phyloP scores from a whole-genome alignment of 129 eudicot species.

The Lonicera japonica region DNA sequence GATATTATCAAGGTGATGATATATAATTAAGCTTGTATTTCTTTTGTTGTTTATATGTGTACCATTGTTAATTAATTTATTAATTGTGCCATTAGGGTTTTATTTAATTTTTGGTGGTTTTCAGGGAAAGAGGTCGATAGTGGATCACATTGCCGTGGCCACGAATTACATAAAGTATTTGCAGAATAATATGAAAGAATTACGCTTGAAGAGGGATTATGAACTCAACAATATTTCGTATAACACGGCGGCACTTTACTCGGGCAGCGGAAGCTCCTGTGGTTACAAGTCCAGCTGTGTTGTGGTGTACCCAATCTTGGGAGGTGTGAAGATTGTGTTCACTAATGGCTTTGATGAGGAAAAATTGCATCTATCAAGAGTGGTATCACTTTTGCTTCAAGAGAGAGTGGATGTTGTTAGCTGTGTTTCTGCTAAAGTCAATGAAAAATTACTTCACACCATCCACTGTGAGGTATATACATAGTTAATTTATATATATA shows the following conservation, averaged over 20 bases:
- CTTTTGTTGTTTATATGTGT: too few species aligned
- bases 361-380: slow-evolving; percentile 14
- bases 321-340: slow-evolving; percentile 13
- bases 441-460: slow-evolving; percentile 9
- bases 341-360: slow-evolving; percentile 3
- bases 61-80: background rate
- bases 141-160: slow-evolving; percentile 12
- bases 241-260: too few species aligned
- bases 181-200: slow-evolving; percentile 13
- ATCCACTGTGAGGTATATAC: slow-evolving; percentile 17
- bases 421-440: slow-evolving; percentile 12
- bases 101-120: background rate
- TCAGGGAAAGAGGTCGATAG: slow-evolving; percentile 16
- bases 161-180: slow-evolving; percentile 6
- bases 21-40: too few species aligned
- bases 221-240: too few species aligned
- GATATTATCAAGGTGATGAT: slow-evolving; percentile 6
- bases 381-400: slow-evolving; percentile 4
- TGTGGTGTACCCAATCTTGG: background rate
- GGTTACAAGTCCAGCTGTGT: background rate
- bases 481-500: too few species aligned
- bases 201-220: slow-evolving; percentile 8
- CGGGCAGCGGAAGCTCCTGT: too few species aligned
- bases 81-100: background rate
- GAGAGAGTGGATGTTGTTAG: slow-evolving; percentile 13